phyloP scores from a whole-genome alignment of 148 eudicot species.

The Camellia sinensis region DNA sequence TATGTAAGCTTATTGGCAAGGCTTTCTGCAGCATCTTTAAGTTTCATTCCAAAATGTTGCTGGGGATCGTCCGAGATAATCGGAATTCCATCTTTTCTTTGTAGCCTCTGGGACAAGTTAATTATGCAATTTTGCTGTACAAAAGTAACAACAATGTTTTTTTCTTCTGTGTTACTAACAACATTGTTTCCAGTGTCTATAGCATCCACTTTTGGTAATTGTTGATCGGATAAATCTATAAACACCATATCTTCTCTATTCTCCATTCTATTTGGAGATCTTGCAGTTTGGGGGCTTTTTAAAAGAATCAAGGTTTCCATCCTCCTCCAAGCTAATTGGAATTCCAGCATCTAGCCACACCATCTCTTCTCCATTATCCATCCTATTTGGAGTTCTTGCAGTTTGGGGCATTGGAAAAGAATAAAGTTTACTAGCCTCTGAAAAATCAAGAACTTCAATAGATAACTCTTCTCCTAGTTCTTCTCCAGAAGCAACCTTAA shows the following conservation, averaged over 20 bases:
- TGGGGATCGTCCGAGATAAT: neutral
- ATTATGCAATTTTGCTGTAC: too few species aligned
- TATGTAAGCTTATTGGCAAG: neutral
- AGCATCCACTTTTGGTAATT: neutral
- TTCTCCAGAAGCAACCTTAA: conserved; percentile 22
- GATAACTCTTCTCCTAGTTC: conserved; percentile 8
- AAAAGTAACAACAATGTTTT: too few species aligned
- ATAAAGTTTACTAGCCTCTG: too few species aligned
- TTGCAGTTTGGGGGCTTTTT: too few species aligned
- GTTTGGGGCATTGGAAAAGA: neutral
- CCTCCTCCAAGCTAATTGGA: too few species aligned
- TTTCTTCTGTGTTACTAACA: neutral
- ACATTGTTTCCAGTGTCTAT: neutral
- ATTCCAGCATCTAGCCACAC: too few species aligned
- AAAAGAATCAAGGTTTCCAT: too few species aligned
- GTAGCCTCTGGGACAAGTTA: too few species aligned
- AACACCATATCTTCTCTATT: neutral
- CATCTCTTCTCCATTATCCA: too few species aligned
- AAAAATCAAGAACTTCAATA: conserved; percentile 8
- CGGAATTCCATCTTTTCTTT: neutral
- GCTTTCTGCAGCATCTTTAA: conserved; percentile 2
- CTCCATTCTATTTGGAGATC: neutral
- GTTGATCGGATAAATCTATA: neutral
- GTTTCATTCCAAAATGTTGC: neutral
- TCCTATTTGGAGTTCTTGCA: too few species aligned